Evolutionary conservation across 2,329 filamentous ascomycete species (phyloP), one percentile per base, ranked within the genome.

Genomic region (Exophiala oligosperma): DNA sequence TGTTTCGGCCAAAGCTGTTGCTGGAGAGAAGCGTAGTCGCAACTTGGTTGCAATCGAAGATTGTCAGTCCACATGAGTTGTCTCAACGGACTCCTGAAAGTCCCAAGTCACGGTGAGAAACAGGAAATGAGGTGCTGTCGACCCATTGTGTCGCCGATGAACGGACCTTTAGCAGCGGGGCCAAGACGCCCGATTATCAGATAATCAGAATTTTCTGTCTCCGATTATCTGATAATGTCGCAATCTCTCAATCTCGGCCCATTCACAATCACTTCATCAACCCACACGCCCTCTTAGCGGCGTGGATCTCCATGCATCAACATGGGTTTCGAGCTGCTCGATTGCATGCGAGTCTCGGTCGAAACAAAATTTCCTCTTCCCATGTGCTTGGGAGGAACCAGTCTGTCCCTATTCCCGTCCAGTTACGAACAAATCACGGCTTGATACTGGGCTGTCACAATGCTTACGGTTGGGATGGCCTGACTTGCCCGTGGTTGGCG

Each of bases 331-430:
- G 12, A 40, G n/a, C 37, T 40, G 37, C 4, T 40, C 37, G 37
- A 40, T 17, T 12, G 12, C 40, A 43, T 17, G 21, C 40, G 37
- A 40, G n/a, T 40, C 37, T 47, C 44, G 44, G 44, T 28, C 46
- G 46, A 32, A 48, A 48, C 24, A 48, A 48, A 48, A 28, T 48
- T 48, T 48, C 26, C 46, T 48, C 28, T 12, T n/a, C 24, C n/a
- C 46, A 29, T 28, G 46, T 17, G 24, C 46, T 29, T 8, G 46
- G 26, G 21, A 14, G 24, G 17, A 46, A 46, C 43, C 21, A 46
- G 17, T 6, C 43, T 46, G 43, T 8, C 17, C 26, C 43, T 24
- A 24, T 46, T 5, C 32, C 7, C 32, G 32, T 35, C 40, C 40
- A 43, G n/a, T 4, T 17, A 43, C 40, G 21, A 43, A 43, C 40